Conservation (phyloP, 768 basidiomycete species). For the Leccinum obscurum region DNA sequence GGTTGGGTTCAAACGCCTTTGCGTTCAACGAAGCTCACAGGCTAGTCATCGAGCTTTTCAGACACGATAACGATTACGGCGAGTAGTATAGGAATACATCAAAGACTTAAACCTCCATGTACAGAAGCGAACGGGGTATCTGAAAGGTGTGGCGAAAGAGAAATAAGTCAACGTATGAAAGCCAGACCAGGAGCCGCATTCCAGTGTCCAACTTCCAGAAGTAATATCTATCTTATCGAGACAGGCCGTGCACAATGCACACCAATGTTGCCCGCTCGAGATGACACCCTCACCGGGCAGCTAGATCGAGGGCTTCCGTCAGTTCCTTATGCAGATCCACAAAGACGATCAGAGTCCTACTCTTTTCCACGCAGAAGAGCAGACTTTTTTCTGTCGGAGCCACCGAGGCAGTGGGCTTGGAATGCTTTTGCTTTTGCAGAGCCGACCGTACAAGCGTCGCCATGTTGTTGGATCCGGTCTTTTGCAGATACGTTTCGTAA, state of each 20-base stretch:
- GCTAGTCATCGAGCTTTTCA: too few species aligned
- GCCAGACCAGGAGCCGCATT: neutral
- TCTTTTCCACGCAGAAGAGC: neutral
- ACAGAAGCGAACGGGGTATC: neutral
- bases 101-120: neutral
- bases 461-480: neutral
- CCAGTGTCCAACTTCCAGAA: neutral
- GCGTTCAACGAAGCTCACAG: too few species aligned
- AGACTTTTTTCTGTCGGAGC: neutral
- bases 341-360: neutral
- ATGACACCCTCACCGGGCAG: neutral
- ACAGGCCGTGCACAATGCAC: neutral
- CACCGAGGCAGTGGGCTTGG: neutral
- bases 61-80: too few species aligned
- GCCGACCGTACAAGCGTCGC: neutral
- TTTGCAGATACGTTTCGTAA: constrained; percentile 16
- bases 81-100: too few species aligned
- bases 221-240: neutral
- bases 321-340: neutral
- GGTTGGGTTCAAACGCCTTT: too few species aligned
- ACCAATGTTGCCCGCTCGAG: neutral
- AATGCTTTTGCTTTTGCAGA: neutral
- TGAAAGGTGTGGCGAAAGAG: neutral
- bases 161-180: neutral
- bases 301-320: neutral